Conservation (phyloP, 768 basidiomycete genomes). For the Tubosaeta sp. region DNA sequence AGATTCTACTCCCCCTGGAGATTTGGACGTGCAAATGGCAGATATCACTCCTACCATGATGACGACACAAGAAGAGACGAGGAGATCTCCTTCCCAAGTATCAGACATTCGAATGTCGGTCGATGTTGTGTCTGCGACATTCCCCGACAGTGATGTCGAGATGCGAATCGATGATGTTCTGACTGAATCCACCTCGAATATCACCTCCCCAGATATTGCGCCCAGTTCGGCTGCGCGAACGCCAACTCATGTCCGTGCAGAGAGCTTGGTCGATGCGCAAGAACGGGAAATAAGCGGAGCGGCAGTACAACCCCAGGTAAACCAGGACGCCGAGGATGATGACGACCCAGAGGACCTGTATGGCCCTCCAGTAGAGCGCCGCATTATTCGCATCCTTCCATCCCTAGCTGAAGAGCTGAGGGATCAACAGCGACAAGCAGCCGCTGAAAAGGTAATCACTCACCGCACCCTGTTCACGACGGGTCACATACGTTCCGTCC, state of each 20-base stretch:
- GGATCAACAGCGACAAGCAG: constrained; percentile 17
- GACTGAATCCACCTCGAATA: neutral
- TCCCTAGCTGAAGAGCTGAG: constrained; percentile 22
- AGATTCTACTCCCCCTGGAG: neutral
- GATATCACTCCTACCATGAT: neutral
- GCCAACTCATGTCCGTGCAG: neutral
- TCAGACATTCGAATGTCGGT: neutral
- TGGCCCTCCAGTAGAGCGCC: constrained; percentile 25
- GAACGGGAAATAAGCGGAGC: neutral
- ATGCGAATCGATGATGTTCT: constrained; percentile 8
- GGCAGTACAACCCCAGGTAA: neutral
- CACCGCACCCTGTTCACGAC: neutral
- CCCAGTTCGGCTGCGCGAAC: neutral
- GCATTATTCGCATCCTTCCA: constrained; percentile 24
- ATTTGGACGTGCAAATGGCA: constrained; percentile 7
- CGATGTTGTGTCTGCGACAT: neutral
- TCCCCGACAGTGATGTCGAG: constrained; percentile 5
- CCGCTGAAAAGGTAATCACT: constrained; percentile 14
- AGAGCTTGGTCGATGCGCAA: neutral
- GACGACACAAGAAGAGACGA: neutral
- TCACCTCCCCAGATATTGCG: neutral
- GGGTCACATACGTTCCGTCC: neutral
- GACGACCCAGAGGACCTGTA: constrained; percentile 27
- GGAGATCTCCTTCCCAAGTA: neutral
- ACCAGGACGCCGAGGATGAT: constrained; percentile 1